Evolutionary conservation across 306 rosid genomes (phyloP).

Genomic region (Dalbergia cultrata): DNA sequence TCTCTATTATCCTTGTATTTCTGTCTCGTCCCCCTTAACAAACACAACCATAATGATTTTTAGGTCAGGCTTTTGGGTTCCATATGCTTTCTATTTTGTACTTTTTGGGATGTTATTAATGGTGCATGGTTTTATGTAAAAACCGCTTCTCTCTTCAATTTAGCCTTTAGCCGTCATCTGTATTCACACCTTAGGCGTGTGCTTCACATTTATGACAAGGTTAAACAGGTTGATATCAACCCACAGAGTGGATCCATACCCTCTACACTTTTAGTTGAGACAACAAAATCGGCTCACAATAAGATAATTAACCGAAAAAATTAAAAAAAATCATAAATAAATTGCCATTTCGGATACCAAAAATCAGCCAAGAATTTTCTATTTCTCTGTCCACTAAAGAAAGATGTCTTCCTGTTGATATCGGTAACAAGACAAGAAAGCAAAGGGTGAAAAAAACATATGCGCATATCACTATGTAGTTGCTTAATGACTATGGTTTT

Average conservation of each 20-base stretch:
- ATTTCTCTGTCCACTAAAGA: neutral
- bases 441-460: neutral
- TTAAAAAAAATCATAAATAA: neutral
- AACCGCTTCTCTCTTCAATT: too few relatives aligned
- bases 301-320: neutral
- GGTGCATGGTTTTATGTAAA: neutral
- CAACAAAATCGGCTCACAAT: too few relatives aligned
- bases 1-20: too few relatives aligned
- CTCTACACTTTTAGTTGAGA: too few relatives aligned
- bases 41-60: too few relatives aligned
- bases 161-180: too few relatives aligned
- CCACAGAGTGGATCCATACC: too few relatives aligned
- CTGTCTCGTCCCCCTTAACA: too few relatives aligned
- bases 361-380: neutral
- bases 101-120: neutral
- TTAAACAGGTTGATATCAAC: too few relatives aligned
- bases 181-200: too few relatives aligned
- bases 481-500: constrained; percentile 15
- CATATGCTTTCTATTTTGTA: neutral
- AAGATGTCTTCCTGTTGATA: constrained; percentile 16
- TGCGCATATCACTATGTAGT: neutral
- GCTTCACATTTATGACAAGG: too few relatives aligned
- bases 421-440: neutral
- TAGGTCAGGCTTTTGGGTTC: neutral
- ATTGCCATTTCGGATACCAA: neutral